Evolutionary conservation across 116 monocot species (phyloP).

Genomic region (Iris pallida): DNA sequence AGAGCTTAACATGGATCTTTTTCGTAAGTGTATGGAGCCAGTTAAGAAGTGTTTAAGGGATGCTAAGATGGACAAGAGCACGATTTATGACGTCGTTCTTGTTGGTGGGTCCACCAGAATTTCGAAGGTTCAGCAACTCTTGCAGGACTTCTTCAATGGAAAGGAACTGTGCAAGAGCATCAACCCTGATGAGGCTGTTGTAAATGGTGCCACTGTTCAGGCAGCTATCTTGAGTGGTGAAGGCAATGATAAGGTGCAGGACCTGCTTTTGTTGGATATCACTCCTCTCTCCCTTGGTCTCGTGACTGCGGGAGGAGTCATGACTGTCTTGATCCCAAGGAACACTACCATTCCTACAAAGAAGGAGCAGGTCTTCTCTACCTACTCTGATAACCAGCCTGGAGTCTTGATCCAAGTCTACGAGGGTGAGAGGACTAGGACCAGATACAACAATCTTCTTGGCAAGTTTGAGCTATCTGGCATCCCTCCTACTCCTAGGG

Average conservation of each 20-base stretch:
- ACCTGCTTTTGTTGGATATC: constrained; percentile 49
- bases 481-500: constrained; percentile 35
- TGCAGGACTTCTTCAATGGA: constrained; percentile 52
- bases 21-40: constrained; percentile 52
- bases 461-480: constrained; percentile 37
- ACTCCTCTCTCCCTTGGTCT: constrained; percentile 51
- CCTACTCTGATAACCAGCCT: constrained; percentile 13
- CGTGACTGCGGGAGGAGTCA: constrained; percentile 45
- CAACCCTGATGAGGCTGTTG: constrained; percentile 67
- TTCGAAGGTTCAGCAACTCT: constrained; percentile 49
- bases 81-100: constrained; percentile 41
- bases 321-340: constrained; percentile 51
- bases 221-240: constrained; percentile 55
- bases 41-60: constrained; percentile 58
- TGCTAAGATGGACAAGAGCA: constrained; percentile 53
- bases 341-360: constrained; percentile 17
- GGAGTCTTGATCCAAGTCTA: constrained; percentile 14
- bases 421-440: constrained; percentile 13
- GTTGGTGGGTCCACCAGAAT: constrained; percentile 54
- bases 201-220: constrained; percentile 54
- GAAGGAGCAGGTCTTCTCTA: constrained; percentile 15
- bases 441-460: constrained; percentile 53
- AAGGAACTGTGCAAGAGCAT: constrained; percentile 68
- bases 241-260: constrained; percentile 55
- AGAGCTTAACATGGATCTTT: constrained; percentile 35